Base-by-base conservation (phyloP, 108 stramenopile genomes). In the Cyclotella cryptica region DNA sequence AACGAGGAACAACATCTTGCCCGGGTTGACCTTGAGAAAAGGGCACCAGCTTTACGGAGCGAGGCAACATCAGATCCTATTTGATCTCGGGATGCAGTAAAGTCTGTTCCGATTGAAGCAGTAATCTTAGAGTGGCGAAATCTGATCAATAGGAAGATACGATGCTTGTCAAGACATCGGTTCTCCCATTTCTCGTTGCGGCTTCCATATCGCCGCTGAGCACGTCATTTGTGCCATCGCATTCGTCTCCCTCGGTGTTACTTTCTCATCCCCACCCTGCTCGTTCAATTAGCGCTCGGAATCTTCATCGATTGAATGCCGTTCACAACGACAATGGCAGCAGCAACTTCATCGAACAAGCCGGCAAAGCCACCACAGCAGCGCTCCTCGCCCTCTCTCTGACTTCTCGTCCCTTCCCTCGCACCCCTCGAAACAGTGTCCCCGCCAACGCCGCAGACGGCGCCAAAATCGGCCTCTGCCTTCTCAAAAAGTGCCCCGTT, bases 401-500 rank as follows among this genome's bases (percentile, higher is more conserved):
- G 35, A 71, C 35, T 72, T 81, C 70, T 66, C 61, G 14, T 59
- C 87, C 19, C 42, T 87, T 47, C 69, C 76, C 39, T 51, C 35
- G 52, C 71, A 45, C 54, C 55, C n/a, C 84, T 61, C 29, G 30
- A 61, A 61, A 29, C 55, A 12, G n/a, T 49, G 3, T 57, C 90
- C 26, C 81, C 27, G 89, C 90, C 27, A 75, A 86, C 72, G 90
- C 88, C 26, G 67, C 90, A 24, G 94, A 95, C 69, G 86, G 90
- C 13, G 80, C 74, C n/a, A 79, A 86, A 13, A 92, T 95, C 49
- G 94, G 89, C 29, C 43, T 79, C 0, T 95, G 94, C 69, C 80
- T 95, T 28, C 79, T 95, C 51, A 75, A 88, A 21, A 90, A 92
- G 68, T 95, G 94, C 78, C 88, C 68, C 10, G 18, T 90, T 11